These are phyloP conservation scores for Zea luxurians DNA, from an alignment of 176 grass and related monocot genomes.

Conservation along the genomic window DNA sequence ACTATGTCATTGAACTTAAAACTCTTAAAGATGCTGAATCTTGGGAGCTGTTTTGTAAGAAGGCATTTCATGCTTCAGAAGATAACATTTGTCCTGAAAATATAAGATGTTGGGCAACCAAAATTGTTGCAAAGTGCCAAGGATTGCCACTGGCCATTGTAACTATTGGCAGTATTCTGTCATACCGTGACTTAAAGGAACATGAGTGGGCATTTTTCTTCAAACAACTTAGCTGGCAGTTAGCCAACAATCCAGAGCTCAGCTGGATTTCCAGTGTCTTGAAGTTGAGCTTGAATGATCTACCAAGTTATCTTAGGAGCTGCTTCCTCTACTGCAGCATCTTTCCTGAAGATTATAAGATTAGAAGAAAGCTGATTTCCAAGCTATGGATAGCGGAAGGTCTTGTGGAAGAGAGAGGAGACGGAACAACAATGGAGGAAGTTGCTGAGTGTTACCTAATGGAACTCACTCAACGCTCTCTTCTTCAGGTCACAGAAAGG, in stretches of 20 bases:
- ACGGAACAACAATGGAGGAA: conserved; percentile 41
- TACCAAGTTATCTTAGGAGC: conserved; percentile 43
- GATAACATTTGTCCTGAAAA: conserved; percentile 16
- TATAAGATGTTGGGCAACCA: conserved; percentile 9
- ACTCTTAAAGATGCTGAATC: conserved; percentile 20
- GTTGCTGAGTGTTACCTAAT: conserved; percentile 34
- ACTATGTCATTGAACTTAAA: not conserved
- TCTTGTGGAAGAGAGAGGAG: conserved; percentile 47
- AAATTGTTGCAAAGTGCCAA: conserved; percentile 48
- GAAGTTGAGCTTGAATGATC: conserved; percentile 35
- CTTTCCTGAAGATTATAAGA: conserved; percentile 40
- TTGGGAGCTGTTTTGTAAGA: conserved; percentile 42
- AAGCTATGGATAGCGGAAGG: conserved; percentile 42
- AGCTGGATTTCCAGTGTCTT: conserved; percentile 23
- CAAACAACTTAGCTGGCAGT: conserved; percentile 44
- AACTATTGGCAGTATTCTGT: conserved; percentile 41
- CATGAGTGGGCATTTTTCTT: conserved; percentile 36
- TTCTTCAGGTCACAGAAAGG: conserved; percentile 36
- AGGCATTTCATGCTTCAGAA: not conserved
- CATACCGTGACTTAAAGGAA: conserved; percentile 3
- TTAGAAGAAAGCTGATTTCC: conserved; percentile 22
- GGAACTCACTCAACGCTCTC: conserved; percentile 32
- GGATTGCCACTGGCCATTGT: conserved; percentile 51
- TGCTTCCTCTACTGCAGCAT: conserved; percentile 48
- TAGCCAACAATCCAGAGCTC: conserved; percentile 40